Evolutionary conservation across 768 basidiomycete species (phyloP).

Genomic region (Solioccasus polychromus): DNA sequence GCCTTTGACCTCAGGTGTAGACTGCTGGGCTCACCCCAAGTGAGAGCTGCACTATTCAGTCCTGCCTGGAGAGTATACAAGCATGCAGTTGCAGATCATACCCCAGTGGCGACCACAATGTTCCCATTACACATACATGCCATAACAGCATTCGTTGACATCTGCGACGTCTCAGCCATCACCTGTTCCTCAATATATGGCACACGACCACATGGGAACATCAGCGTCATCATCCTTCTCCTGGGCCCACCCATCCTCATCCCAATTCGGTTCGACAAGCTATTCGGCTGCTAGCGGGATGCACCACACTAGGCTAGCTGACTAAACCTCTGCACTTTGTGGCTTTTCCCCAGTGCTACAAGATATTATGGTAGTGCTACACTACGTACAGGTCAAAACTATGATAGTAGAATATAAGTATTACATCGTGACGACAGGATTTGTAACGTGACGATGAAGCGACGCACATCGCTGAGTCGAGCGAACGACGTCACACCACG

Average conservation of each 20-base stretch:
- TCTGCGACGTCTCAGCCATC: neutral
- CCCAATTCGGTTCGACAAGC: constrained; percentile 6
- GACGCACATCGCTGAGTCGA: too few relatives aligned
- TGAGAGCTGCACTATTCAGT: constrained; percentile 10
- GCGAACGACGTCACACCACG: too few relatives aligned
- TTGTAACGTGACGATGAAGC: too few relatives aligned
- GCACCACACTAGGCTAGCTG: constrained; percentile 18
- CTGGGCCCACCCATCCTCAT: constrained; percentile 16
- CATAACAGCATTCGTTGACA: constrained; percentile 8
- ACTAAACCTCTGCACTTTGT: constrained; percentile 5
- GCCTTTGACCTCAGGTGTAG: constrained; percentile 8
- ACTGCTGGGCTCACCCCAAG: constrained; percentile 18
- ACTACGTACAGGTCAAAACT: too few relatives aligned
- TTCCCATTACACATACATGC: constrained; percentile 27
- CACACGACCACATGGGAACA: constrained; percentile 19
- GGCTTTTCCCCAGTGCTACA: too few relatives aligned
- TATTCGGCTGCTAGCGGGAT: constrained; percentile 11
- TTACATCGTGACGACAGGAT: too few relatives aligned
- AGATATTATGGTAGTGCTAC: too few relatives aligned
- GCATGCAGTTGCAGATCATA: constrained; percentile 8
- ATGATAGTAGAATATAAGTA: too few relatives aligned
- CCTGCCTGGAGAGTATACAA: constrained; percentile 7
- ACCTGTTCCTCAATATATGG: constrained; percentile 11
- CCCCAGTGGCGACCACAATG: constrained; percentile 28
- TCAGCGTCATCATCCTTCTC: constrained; percentile 11